These are phyloP conservation scores for Sanghuangporus baumii DNA, from an alignment of 1,284 basidiomycete genomes.

Conservation along the genomic window DNA sequence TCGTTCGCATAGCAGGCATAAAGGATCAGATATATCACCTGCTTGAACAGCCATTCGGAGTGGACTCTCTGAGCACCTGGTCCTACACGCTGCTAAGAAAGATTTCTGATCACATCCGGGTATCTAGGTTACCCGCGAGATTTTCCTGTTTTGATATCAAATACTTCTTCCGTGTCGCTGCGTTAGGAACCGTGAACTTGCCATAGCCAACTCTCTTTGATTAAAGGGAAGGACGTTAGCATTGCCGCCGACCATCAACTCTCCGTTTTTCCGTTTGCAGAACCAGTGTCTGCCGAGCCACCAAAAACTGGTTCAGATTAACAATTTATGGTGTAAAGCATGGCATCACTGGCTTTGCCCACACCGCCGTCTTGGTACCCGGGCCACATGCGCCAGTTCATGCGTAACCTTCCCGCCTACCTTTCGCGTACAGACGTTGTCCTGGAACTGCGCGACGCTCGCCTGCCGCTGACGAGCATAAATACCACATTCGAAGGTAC, in stretches of 20 bases:
- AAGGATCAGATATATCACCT: not conserved
- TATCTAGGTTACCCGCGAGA: too few species aligned
- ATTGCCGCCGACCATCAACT: too few species aligned
- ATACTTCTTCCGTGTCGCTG: too few species aligned
- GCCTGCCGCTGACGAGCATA: conserved; percentile 90
- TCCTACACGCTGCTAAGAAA: too few species aligned
- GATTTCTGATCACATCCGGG: too few species aligned
- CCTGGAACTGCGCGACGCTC: conserved; percentile 90
- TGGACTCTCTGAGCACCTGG: too few species aligned
- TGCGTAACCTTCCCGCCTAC: conserved; percentile 69
- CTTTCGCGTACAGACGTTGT: conserved; percentile 85
- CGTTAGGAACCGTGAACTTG: too few species aligned
- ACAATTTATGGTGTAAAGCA: conserved; percentile 18
- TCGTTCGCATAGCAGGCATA: not conserved
- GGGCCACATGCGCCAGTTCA: conserved; percentile 93
- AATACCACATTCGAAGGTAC: conserved; percentile 83
- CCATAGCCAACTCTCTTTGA: too few species aligned
- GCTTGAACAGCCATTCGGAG: too few species aligned
- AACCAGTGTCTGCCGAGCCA: not conserved
- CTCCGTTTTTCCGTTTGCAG: not conserved
- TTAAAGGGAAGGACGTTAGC: too few species aligned
- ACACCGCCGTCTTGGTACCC: conserved; percentile 92
- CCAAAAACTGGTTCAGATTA: not conserved
- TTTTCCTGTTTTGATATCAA: too few species aligned
- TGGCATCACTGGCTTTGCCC: conserved; percentile 49